These are phyloP conservation scores for Halenospora varia DNA, from an alignment of 495 filamentous ascomycete species.

Conservation along the genomic window DNA sequence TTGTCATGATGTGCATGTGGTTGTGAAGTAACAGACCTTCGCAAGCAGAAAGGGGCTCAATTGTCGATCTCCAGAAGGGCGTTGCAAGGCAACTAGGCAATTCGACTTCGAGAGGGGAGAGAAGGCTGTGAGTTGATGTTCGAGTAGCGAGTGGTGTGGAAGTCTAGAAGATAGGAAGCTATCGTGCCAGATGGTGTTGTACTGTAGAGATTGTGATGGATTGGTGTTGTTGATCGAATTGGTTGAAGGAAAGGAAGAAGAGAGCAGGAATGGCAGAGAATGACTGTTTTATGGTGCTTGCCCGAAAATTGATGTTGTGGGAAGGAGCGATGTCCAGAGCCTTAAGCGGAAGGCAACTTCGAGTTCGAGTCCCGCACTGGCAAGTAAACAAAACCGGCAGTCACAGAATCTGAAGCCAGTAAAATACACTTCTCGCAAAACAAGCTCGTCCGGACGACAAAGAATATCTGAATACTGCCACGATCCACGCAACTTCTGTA, in stretches of 20 bases:
- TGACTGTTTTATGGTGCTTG: constrained; percentile 19
- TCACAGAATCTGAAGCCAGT: not conserved
- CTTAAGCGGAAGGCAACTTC: not conserved
- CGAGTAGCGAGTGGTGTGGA: constrained; percentile 22
- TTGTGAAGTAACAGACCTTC: constrained; percentile 9
- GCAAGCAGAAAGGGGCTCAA: not conserved
- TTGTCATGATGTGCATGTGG: not conserved
- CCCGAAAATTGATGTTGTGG: constrained; percentile 7
- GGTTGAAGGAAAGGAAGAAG: constrained; percentile 13
- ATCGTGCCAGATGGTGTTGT: constrained; percentile 26
- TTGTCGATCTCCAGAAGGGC: constrained; percentile 3
- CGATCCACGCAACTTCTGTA: not conserved
- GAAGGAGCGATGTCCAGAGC: constrained; percentile 12
- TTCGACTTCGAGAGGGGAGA: constrained; percentile 2
- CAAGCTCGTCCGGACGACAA: not conserved
- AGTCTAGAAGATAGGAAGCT: constrained; percentile 29
- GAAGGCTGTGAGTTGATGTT: constrained; percentile 12
- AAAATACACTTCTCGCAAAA: not conserved
- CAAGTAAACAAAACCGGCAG: not conserved
- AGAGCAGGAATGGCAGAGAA: constrained; percentile 17
- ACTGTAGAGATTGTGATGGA: constrained; percentile 26
- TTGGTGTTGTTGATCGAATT: constrained; percentile 12
- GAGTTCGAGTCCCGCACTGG: not conserved
- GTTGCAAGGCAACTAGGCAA: not conserved
- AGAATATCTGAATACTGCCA: not conserved